Base-by-base conservation (phyloP, 2,329 filamentous ascomycete species). In the Colletotrichum horii region DNA sequence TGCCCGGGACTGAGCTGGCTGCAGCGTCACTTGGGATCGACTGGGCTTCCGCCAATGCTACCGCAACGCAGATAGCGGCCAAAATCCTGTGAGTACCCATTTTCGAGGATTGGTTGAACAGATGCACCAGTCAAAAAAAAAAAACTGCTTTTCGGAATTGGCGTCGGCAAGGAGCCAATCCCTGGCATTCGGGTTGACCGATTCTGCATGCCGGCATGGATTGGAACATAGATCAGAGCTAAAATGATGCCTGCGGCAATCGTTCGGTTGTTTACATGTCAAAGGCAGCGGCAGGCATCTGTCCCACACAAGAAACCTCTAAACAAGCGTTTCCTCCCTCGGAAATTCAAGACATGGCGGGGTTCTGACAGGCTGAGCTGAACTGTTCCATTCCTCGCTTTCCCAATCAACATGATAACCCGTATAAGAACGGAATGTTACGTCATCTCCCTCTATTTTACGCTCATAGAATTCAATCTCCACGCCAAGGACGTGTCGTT, bases 81-180 rank as follows among this genome's bases (percentile, higher is more conserved):
- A 48, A 12, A 6, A 7, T 4, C 9, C 19, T 48, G 38, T 4
- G 38, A 48, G 38, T n/a, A n/a, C 19, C 9, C 19, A 48, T 48
- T 6, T 19, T 1, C 3, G 38, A 48, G 19, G n/a, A 12, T 0
- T n/a, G 19, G 12, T 11, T 3, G 38, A 48, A 19, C 0, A n/a
- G 11, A 12, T n/a, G 9, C 19, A 19, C 19, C 38, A 3, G 38
- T 9, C 38, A 48, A 28, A n/a, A n/a, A n/a, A n/a, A n/a, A n/a
- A n/a, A n/a, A n/a, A n/a, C n/a, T n/a, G n/a, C n/a, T n/a, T n/a
- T n/a, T n/a, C n/a, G n/a, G n/a, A 28, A 48, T 48, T 9, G 19
- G 38, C 38, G 38, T 48, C 38, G 38, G 8, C 11, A n/a, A 12
- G 38, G 9, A 48, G 38, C 38, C 38, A 48, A 48, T 12, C 38